Base-by-base conservation (phyloP, 345 rosid genomes). In the Hibiscus syriacus region DNA sequence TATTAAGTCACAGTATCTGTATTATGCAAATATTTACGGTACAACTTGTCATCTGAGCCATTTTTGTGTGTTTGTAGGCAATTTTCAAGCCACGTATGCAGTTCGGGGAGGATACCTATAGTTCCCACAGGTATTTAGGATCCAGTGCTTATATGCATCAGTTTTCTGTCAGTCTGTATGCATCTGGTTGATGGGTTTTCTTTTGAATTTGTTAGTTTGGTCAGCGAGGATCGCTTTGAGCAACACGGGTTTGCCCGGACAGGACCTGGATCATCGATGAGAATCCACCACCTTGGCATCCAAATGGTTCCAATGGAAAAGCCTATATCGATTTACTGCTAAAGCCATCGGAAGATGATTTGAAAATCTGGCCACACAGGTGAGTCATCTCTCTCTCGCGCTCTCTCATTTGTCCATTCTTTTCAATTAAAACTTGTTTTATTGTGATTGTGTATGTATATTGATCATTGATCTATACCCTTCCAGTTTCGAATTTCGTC, bases 171-270 rank as follows among this genome's bases (percentile, higher is more conserved):
- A 25, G 20, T 50, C 32, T 29, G 0, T 11, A 41, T 55, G 60
- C 38, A 3, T 61, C n/a, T 19, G 56, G 67, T 64, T 69, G n/a
- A 57, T 20, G 20, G 16, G n/a, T 71, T 75, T 69, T 48, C 20
- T 72, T 49, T 25, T 5, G 22, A 66, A 3, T 61, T 23, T 6
- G 34, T 46, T 64, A 93, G 99, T 94, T 91, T 78, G 99, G 97
- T 55, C 86, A 82, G 27, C 70, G 87, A 10, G 99, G 97, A 77
- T 77, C 83, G 0, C 79, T 89, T n/a, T 17, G 96, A 91, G 80
- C 92, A 89, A 65, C 92, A 91, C 70, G 99, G 99, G 14, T 94
- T 94, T 74, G 99, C 98, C 99, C 80, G 97, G 80, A 89, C 80
- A 89, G 77, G 81, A 80, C 77, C 60, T 91, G 99, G 99, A 71